Conservation (phyloP, 768 basidiomycete species). For the Mrakia frigida region DNA sequence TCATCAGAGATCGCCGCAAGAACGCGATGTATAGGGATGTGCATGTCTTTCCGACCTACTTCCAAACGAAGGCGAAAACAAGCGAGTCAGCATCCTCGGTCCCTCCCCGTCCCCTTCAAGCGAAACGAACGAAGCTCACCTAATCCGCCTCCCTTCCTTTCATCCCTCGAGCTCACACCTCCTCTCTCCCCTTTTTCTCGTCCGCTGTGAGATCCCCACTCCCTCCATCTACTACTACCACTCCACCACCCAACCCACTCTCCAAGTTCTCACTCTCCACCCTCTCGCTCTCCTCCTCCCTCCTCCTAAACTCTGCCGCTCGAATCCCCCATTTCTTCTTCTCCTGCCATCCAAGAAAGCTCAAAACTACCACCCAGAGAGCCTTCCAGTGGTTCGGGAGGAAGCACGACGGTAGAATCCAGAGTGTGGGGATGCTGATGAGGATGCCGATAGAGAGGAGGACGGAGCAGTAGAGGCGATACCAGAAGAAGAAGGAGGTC, state of each 20-base stretch:
- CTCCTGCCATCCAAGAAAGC: neutral
- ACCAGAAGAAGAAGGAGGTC: neutral
- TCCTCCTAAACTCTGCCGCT: neutral
- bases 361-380: neutral
- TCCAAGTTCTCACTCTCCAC: neutral
- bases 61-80: neutral
- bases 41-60: too few species aligned
- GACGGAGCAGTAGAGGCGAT: neutral
- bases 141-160: neutral
- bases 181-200: neutral
- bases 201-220: neutral
- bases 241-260: neutral
- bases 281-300: neutral
- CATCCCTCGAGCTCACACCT: neutral
- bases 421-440: too few species aligned
- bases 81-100: neutral
- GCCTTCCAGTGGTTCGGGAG: neutral
- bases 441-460: neutral
- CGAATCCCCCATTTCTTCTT: neutral
- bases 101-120: too few species aligned
- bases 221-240: neutral
- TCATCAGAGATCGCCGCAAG: too few species aligned
- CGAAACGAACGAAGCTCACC: neutral
- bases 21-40: too few species aligned
- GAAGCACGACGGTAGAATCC: neutral